Percentiles rank a stretch among this genome's conserved stretches.
Evolutionary conservation across 78 protist genomes (phyloP).

Genomic region (Dictyostelium citrinum): DNA sequence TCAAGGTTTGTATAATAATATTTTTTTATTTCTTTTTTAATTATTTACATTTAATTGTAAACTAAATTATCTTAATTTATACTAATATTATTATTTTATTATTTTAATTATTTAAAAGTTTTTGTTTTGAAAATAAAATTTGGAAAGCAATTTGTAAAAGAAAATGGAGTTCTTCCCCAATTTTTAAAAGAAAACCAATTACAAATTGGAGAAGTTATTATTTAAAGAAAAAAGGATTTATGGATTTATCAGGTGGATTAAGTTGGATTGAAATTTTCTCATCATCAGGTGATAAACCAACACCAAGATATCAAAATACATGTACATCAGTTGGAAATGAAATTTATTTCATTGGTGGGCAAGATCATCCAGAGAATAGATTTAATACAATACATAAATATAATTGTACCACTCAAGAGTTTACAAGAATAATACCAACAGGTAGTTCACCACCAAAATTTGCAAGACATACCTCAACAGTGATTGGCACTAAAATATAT

Average conservation of each 20-base stretch:
- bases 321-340: constrained; percentile 6
- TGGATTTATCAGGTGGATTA: constrained; percentile 23
- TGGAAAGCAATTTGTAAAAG: constrained; percentile 72
- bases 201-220: constrained; percentile 56
- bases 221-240: constrained; percentile 27
- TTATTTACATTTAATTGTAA: not conserved
- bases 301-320: constrained; percentile 74
- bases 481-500: constrained; percentile 27
- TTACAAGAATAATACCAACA: constrained; percentile 16
- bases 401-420: constrained; percentile 8
- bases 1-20: not conserved
- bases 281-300: constrained; percentile 16
- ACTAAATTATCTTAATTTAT: no score
- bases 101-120: not conserved
- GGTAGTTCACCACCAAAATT: constrained; percentile 60
- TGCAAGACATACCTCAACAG: constrained; percentile 50
- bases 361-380: constrained; percentile 22
- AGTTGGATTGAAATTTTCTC: constrained; percentile 48
- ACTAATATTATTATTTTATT: not conserved
- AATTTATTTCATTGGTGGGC: constrained; percentile 77
- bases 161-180: constrained; percentile 64
- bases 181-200: constrained; percentile 40
- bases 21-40: not conserved
- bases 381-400: constrained; percentile 58
- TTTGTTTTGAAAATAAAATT: constrained; percentile 46